Evolutionary conservation across 1,139 yeast species (phyloP), one percentile per base, ranked within the genome.

Genomic region (Spathaspora sp.): DNA sequence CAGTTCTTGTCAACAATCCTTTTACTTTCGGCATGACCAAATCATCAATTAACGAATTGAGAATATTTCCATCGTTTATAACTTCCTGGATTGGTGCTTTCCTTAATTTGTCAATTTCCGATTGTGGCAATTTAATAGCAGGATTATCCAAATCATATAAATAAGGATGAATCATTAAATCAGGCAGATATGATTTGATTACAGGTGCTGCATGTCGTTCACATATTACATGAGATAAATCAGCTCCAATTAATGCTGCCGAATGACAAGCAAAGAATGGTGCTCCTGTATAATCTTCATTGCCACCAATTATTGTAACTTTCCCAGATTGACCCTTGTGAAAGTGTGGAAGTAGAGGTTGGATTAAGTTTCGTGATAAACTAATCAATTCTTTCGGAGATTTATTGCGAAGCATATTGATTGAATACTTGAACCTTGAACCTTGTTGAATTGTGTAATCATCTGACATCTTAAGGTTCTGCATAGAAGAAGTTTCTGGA

Each of bases 211-310:
- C 98, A 37, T 68, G 68, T 46, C 71, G 67, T 56, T 89, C 96
- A 67, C 98, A 91, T 8, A 93, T 75, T 6, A 93, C 77, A 65
- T 93, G 98, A 29, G 93, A 81, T 70, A 93, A 73, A 60, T 93
- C 99, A 39, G 93, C 87, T 0, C 99, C 99, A 43, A 86, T 77
- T 27, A 86, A 67, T 2, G 96, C 88, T 1, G 95, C 81, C 1
- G 97, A 88, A 60, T 87, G 84, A 10, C 95, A 86, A 24, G 96
- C 79, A 63, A 93, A 93, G 67, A 75, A 93, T 2, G 99, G 99
- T 0, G 99, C 99, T 0, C 99, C 99, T 0, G 98, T 91, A 62
- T 88, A 89, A 59, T 91, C 97, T 61, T 88, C 95, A 62, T 95
- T 85, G 1, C 99, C 99, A 11, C 99, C 99, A 49, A 93, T 79